Base-by-base conservation (phyloP, 2,329 filamentous ascomycete genomes). In the Aspergillus aculeatinus region DNA sequence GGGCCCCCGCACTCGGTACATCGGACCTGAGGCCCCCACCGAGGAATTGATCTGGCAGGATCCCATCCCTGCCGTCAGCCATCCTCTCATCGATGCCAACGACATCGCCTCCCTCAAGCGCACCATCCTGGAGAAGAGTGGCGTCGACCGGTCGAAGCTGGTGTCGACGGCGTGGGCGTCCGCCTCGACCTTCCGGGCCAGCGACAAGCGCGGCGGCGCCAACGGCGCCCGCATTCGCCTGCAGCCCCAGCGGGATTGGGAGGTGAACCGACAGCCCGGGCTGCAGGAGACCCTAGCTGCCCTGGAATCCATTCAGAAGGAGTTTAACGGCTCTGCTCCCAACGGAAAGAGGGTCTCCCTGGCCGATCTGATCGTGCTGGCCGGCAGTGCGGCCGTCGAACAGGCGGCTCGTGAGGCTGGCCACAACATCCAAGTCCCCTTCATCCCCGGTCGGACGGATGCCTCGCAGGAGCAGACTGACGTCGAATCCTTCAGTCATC, bases 151-250 rank as follows among this genome's bases (percentile, higher is more conserved):
- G 5, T 80, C 81, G 59, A 85, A 86, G 76, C 80, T 92, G 60
- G 83, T 92, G 57, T 81, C 82, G 10, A 83, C 83, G 10, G 88
- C 89, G 25, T 91, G 87, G 85, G 86, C 86, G 1, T 85, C 89
- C 0, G 88, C 88, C 25, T 88, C 88, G 2, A 88, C 87, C 31
- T 91, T 88, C 86, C 88, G 89, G 62, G 84, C 86, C 67, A 84
- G 86, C 67, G 90, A 93, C 81, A 92, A 92, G 85, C 90, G 90
- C 65, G 90, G 90, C 67, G 90, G 90, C 71, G 90, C 90, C 77
- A 93, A 93, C 70, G 90, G 90, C 68, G 89, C 85, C 14, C 89
- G 90, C 68, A 90, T 93, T 69, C 87, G 88, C 35, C 87, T 93
- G 11, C 80, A 83, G 63, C 90, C 90, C 25, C 87, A 90, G 79